These are phyloP conservation scores for Colletotrichum simmondsii DNA, from an alignment of 2,329 filamentous ascomycete species.

Conservation along the genomic window DNA sequence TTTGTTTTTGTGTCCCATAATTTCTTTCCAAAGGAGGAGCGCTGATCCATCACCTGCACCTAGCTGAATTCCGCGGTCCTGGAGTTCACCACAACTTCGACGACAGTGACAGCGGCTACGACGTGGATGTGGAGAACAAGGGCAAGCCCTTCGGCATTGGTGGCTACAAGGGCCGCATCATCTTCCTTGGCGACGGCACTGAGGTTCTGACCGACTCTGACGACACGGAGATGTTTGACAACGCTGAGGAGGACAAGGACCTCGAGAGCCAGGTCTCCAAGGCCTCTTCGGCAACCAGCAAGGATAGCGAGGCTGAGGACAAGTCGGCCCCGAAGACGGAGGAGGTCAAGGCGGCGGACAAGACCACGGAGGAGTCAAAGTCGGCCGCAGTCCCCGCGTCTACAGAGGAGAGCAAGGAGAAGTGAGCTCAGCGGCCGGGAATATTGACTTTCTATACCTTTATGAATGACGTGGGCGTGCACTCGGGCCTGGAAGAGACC, in stretches of 20 bases:
- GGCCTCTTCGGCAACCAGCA: conserved; percentile 37
- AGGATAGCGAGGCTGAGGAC: conserved; percentile 36
- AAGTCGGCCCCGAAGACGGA: conserved; percentile 40
- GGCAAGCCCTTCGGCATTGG: conserved; percentile 71
- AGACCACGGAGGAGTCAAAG: conserved; percentile 33
- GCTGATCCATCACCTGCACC: conserved; percentile 36
- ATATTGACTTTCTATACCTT: conserved; percentile 4
- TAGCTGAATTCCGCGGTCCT: conserved; percentile 87
- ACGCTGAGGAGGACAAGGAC: conserved; percentile 86
- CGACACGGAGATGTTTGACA: conserved; percentile 94
- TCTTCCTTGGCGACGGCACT: conserved; percentile 94
- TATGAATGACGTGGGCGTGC: conserved; percentile 25
- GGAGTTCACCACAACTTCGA: conserved; percentile 86
- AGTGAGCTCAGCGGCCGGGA: conserved; percentile 12
- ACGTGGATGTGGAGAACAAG: conserved; percentile 77
- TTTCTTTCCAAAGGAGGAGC: conserved; percentile 32
- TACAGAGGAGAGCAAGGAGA: conserved; percentile 33
- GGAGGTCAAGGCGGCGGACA: conserved; percentile 31
- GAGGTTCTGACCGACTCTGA: conserved; percentile 90
- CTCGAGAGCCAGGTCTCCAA: conserved; percentile 85
- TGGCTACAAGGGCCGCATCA: conserved; percentile 86
- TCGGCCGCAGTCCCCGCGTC: conserved; percentile 16
- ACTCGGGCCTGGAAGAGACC: conserved; percentile 24
- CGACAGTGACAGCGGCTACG: conserved; percentile 81
- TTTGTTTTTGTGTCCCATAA: conserved; percentile 28